Evolutionary conservation across 345 rosid genomes (phyloP), one percentile per base, ranked within the genome.

Genomic region (Isatis tinctoria): DNA sequence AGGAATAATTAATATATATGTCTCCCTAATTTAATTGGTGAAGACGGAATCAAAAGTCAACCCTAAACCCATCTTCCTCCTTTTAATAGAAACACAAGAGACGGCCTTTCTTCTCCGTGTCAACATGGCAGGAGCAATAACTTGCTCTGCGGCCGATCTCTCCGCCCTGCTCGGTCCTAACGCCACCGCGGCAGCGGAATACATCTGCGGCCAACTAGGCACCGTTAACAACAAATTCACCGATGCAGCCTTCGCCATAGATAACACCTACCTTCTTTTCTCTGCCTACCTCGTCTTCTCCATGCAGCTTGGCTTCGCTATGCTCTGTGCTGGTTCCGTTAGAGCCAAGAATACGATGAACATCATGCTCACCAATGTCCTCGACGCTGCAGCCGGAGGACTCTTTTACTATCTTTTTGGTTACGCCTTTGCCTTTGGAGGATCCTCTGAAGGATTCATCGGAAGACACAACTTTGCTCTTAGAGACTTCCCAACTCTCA

Each of bases 261-360:
- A 91, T 85, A 83, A 72, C 74, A 90, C 94, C 24, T 88, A 81
- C 76, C 92, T 88, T 20, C 88, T 88, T 74, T 88, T 90, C 92
- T 91, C 97, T 0, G 92, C 95, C 45, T 91, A 91, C 77, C 86
- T 91, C 8, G 97, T 88, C 58, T 91, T 91, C 83, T 75, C 95
- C 53, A 91, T 91, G 97, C 97, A 91, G 67, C 83, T 91, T 4
- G 97, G 97, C 41, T 91, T 91, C 53, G 97, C 95, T 60, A 91
- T 91, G 97, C 95, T 91, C 63, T 91, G 97, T 45, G 97, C 97
- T n/a, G 97, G 97, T 5, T 91, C 97, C 40, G 97, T 91, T 17
- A 84, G 95, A 11, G 92, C 92, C 69, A 91, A 91, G 70, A 88
- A 91, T 83, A 87, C 97, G 60, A 88, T 88, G 95, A 91, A 88